Conservation (phyloP, 139 green algal genomes). For the Auxenochlorella pyrenoidosa region DNA sequence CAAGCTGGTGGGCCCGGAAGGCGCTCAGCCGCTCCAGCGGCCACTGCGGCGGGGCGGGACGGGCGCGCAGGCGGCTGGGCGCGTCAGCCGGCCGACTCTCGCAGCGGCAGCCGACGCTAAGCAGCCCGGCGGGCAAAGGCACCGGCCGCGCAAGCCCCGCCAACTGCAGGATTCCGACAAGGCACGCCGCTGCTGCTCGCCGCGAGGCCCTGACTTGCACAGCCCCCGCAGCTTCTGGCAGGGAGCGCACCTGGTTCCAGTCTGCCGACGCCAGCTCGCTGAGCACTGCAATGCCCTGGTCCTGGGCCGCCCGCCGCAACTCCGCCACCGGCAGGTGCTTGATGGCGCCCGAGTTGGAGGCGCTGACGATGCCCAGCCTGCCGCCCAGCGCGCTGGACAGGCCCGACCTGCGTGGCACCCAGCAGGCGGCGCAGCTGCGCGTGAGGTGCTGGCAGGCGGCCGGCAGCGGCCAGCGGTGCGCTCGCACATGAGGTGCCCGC, state of each 20-base stretch:
- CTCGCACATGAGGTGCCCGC: not conserved
- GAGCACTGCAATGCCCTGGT: slow-evolving; percentile 23
- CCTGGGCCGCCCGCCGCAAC: slow-evolving; percentile 22
- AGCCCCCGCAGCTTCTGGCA: too few species aligned
- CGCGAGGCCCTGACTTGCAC: too few species aligned
- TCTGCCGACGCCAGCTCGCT: not conserved
- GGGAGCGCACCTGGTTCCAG: not conserved
- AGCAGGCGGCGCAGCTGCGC: not conserved
- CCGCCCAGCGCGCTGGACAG: slow-evolving; percentile 13
- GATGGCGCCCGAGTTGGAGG: slow-evolving; percentile 38
- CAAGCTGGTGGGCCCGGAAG: not conserved
- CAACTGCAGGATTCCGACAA: too few species aligned
- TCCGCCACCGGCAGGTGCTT: slow-evolving; percentile 46
- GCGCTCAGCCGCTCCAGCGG: not conserved
- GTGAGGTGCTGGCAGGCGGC: too few species aligned
- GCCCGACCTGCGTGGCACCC: slow-evolving; percentile 2
- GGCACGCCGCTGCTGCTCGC: too few species aligned
- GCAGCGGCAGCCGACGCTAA: not conserved
- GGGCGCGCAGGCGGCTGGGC: too few species aligned
- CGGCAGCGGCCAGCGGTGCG: too few species aligned
- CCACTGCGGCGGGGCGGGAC: slow-evolving; percentile 14
- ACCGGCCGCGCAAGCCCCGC: too few species aligned
- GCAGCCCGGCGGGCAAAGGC: too few species aligned
- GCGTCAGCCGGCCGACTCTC: not conserved
- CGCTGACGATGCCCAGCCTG: slow-evolving; percentile 44